These are phyloP conservation scores for Lactuca saligna DNA, from an alignment of 129 eudicot species.

Conservation along the genomic window DNA sequence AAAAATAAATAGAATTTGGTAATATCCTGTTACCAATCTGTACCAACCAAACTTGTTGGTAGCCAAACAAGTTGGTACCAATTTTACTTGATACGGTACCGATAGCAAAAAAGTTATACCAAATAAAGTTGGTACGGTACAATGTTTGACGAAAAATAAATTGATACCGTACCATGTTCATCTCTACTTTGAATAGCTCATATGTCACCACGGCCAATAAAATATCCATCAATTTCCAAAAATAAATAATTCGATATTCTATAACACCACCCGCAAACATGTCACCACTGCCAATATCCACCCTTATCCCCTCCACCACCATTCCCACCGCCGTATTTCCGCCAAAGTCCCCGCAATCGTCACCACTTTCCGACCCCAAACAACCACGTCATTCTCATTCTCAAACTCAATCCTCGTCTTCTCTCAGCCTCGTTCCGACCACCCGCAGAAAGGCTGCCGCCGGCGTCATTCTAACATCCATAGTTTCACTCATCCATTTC, in stretches of 20 bases:
- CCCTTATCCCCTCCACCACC: constrained; percentile 41
- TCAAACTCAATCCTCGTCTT: background rate
- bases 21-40: no score
- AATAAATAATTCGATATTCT: background rate
- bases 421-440: constrained; percentile 20
- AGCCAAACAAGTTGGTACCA: no score
- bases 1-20: no score
- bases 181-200: no score
- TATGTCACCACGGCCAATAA: no score
- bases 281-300: constrained; percentile 39
- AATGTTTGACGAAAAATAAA: no score
- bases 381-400: background rate
- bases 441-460: constrained; percentile 56
- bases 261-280: constrained; percentile 33
- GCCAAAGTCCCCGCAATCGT: constrained; percentile 26
- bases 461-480: constrained; percentile 40
- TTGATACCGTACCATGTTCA: no score
- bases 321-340: constrained; percentile 27
- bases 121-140: no score
- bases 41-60: no score
- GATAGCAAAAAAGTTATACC: no score
- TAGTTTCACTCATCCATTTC: constrained; percentile 40
- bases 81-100: no score
- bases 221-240: background rate
- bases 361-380: constrained; percentile 22